These are phyloP conservation scores for Nitzschia putrida DNA, from an alignment of 108 stramenopile species.

Conservation along the genomic window DNA sequence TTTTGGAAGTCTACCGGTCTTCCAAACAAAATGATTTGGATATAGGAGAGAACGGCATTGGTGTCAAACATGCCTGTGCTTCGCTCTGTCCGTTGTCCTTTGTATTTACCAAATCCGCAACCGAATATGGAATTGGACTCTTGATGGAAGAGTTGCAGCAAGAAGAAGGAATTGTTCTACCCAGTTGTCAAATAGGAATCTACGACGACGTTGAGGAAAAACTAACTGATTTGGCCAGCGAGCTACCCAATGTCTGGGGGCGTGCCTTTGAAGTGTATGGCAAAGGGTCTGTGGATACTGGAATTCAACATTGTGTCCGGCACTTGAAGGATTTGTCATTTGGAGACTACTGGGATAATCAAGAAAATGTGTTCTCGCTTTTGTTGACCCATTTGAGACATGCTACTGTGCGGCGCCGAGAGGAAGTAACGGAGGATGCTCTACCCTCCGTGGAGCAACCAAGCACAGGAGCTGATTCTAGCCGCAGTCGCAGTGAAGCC, in stretches of 20 bases:
- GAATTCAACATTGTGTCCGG: conserved; percentile 40
- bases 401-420: background rate
- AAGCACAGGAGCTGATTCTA: background rate
- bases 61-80: conserved; percentile 77
- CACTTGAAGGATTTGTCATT: conserved; percentile 35
- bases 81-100: conserved; percentile 47
- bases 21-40: conserved; percentile 42
- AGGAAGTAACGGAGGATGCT: background rate
- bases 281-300: conserved; percentile 20
- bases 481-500: background rate
- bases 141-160: conserved; percentile 51
- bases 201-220: background rate
- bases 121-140: conserved; percentile 41
- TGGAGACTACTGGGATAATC: conserved; percentile 20
- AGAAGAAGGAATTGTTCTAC: conserved; percentile 45
- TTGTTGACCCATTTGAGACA: conserved; percentile 32
- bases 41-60: conserved; percentile 80
- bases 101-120: conserved; percentile 42
- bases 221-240: background rate
- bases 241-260: conserved; percentile 23
- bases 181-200: conserved; percentile 16
- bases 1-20: conserved; percentile 64
- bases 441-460: background rate
- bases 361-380: conserved; percentile 27
- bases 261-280: conserved; percentile 28